Evolutionary conservation across 768 basidiomycete genomes (phyloP).

Genomic region (Trichaptum fuscoviolaceum): DNA sequence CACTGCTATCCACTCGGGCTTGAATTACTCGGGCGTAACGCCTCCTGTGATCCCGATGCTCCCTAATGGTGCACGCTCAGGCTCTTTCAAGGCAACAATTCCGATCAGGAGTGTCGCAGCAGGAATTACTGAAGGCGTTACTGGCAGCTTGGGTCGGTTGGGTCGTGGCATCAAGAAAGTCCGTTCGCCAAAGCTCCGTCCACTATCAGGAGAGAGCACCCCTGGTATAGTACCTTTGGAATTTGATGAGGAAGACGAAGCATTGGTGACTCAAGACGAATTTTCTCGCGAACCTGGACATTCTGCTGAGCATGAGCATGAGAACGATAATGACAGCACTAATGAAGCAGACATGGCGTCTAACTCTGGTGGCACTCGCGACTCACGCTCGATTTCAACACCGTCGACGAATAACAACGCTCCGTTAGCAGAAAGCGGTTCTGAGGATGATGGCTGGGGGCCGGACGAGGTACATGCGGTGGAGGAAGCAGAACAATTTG

Average conservation of each 20-base stretch:
- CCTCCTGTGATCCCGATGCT: conserved; percentile 66
- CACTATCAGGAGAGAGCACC: conserved; percentile 18
- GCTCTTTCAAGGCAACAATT: conserved; percentile 41
- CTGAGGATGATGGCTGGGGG: conserved; percentile 38
- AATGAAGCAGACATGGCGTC: conserved; percentile 22
- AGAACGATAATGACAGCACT: conserved; percentile 14
- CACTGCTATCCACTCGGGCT: conserved; percentile 59
- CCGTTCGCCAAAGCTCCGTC: conserved; percentile 36
- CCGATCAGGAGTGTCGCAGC: conserved; percentile 51
- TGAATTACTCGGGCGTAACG: conserved; percentile 41
- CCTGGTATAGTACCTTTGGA: conserved; percentile 38
- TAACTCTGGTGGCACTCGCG: conserved; percentile 23
- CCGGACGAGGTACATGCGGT: conserved; percentile 38
- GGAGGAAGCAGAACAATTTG: conserved; percentile 49
- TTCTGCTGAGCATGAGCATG: conserved; percentile 14
- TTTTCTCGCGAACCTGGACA: not conserved
- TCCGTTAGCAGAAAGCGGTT: conserved; percentile 15
- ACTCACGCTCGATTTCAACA: conserved; percentile 32
- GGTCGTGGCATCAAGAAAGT: conserved; percentile 50
- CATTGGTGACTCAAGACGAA: conserved; percentile 32
- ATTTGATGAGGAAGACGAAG: conserved; percentile 69
- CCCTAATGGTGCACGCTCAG: conserved; percentile 58
- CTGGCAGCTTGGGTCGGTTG: conserved; percentile 55
- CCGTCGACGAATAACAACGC: conserved; percentile 32
- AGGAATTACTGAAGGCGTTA: conserved; percentile 49